Evolutionary conservation across 345 rosid species (phyloP).

Genomic region (Moricandia arvensis): DNA sequence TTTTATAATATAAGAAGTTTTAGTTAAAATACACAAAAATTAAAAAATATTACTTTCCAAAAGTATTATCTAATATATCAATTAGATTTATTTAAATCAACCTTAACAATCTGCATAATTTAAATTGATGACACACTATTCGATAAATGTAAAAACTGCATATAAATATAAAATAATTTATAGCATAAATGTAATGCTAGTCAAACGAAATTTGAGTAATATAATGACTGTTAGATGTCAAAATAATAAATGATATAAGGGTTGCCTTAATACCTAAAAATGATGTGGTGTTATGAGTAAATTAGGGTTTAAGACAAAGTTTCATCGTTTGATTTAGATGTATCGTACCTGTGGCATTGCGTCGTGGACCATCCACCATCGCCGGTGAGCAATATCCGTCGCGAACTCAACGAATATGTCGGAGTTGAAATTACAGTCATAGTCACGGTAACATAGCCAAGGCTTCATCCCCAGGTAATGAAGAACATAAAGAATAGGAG

Average conservation of each 20-base stretch:
- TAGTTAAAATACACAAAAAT: too few species aligned
- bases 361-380: conserved; percentile 96
- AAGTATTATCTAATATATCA: too few species aligned
- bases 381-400: conserved; percentile 73
- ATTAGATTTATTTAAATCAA: too few species aligned
- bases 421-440: conserved; percentile 92
- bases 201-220: not conserved
- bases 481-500: conserved; percentile 80
- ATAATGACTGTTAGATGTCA: not conserved
- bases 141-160: too few species aligned
- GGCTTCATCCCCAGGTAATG: conserved; percentile 91
- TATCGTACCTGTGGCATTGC: conserved; percentile 65
- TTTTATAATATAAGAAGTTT: too few species aligned
- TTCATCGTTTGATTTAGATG: not conserved
- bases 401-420: conserved; percentile 89
- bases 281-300: not conserved
- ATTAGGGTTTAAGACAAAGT: not conserved
- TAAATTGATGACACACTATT: too few species aligned
- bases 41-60: too few species aligned
- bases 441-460: conserved; percentile 89
- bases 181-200: too few species aligned
- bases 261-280: not conserved
- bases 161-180: too few species aligned
- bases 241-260: not conserved
- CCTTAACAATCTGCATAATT: too few species aligned